These are phyloP conservation scores for Dioscorea dumetorum DNA, from an alignment of 106 monocot species.

Conservation along the genomic window DNA sequence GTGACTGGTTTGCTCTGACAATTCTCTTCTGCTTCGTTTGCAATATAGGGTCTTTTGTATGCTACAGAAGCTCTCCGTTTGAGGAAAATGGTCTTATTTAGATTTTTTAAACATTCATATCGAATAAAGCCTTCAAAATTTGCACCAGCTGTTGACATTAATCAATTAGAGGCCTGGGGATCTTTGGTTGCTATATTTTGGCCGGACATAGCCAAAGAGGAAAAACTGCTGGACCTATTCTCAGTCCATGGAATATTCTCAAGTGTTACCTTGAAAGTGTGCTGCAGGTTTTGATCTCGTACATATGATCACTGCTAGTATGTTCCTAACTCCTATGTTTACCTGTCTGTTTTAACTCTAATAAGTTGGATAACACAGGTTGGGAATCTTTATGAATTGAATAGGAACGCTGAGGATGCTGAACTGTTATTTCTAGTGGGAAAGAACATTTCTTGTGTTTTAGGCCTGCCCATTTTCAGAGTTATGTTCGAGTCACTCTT, in stretches of 20 bases:
- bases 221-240: background rate
- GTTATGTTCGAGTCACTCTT: conserved; percentile 11
- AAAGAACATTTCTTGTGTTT: conserved; percentile 8
- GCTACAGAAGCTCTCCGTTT: conserved; percentile 14
- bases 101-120: conserved; percentile 8
- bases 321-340: background rate
- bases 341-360: background rate
- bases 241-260: conserved; percentile 25
- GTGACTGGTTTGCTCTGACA: too few relatives aligned
- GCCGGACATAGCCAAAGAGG: background rate
- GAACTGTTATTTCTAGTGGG: conserved; percentile 13
- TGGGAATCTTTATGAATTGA: conserved; percentile 13
- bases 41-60: conserved; percentile 15
- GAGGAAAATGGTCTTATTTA: conserved; percentile 13
- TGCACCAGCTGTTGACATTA: background rate
- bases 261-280: conserved; percentile 29
- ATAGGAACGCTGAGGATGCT: conserved; percentile 19
- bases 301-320: background rate
- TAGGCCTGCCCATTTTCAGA: conserved; percentile 5
- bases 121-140: background rate
- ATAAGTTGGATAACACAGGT: conserved; percentile 9
- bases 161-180: conserved; percentile 14
- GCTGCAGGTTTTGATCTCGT: conserved; percentile 12
- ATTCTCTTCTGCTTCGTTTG: too few relatives aligned
- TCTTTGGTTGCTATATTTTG: conserved; percentile 12